Base-by-base conservation (phyloP, 2,329 filamentous ascomycete genomes). In the Hymenoscyphus albidus region DNA sequence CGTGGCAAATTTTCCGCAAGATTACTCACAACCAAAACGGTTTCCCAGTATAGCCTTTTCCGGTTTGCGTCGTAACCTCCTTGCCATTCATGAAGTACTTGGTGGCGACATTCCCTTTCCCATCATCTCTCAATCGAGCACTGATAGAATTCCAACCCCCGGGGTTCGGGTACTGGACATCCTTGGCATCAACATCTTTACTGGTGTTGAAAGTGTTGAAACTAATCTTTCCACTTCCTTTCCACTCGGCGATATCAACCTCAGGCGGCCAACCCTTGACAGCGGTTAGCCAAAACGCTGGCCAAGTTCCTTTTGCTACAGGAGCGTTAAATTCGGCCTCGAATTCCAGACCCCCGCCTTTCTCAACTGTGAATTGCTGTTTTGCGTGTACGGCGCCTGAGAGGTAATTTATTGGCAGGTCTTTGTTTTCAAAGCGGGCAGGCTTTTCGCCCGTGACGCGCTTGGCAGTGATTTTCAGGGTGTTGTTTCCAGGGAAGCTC, bases 241-340 rank as follows among this genome's bases (percentile, higher is more conserved):
- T 86, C 84, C 84, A 86, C 73, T 86, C 84, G 1, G 83, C 83
- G 74, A 86, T 78, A 70, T 86, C 84, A 63, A 86, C 80, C 78
- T 86, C 84, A 0, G 84, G 84, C 16, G 83, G 84, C 84, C 84
- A 86, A 0, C 79, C 77, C 56, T 82, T 71, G 0, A 82, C 82
- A 0, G 78, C 82, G 1, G 82, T 85, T 14, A 86, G 74, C 84
- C 83, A 86, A 69, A 86, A 86, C 0, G 84, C 84, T 0, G 84
- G 83, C 84, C 84, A 86, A 0, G 82, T 84, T 1, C 70, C 70
- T 55, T 64, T 65, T 3, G 6, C 82, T 79, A 65, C 76, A 69
- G 78, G 72, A 0, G 79, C 79, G 61, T 76, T 71, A 64, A 81
- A 79, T 13, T 76, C 72, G 0, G 73, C 78, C 1, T 65, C 68